phyloP scores from a whole-genome alignment of 2,329 filamentous ascomycete genomes.

The Huntiella abstrusa region DNA sequence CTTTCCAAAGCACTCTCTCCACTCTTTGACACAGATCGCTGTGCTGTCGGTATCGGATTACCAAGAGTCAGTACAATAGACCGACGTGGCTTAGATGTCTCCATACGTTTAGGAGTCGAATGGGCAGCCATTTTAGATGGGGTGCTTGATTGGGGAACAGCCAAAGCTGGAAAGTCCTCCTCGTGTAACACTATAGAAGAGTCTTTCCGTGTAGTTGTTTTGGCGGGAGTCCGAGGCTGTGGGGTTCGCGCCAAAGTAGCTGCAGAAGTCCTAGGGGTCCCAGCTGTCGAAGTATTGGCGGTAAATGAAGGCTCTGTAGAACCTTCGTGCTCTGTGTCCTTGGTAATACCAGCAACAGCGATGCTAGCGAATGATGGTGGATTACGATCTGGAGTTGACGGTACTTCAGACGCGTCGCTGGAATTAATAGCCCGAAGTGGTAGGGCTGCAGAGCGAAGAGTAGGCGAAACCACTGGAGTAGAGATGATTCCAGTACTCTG shows the following conservation, averaged over 20 bases:
- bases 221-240: constrained; percentile 13
- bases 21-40: neutral
- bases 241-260: constrained; percentile 1
- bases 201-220: neutral
- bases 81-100: constrained; percentile 6
- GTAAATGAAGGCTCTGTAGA: too few species aligned
- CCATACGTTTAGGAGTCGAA: neutral
- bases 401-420: neutral
- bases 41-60: neutral
- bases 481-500: neutral
- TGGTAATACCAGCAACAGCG: constrained; percentile 1
- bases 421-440: neutral
- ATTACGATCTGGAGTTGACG: constrained; percentile 6
- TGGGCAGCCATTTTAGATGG: neutral
- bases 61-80: neutral
- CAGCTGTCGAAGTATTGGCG: too few species aligned
- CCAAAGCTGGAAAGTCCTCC: constrained; percentile 36
- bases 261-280: too few species aligned
- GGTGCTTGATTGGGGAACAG: neutral
- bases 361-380: constrained; percentile 4
- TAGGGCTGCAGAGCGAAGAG: neutral
- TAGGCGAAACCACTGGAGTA: neutral
- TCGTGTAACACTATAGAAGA: constrained; percentile 26
- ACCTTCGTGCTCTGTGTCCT: neutral
- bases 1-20: too few species aligned